Conservation (phyloP, 2,329 filamentous ascomycete species). For the Fusarium sterilihyphosum region DNA sequence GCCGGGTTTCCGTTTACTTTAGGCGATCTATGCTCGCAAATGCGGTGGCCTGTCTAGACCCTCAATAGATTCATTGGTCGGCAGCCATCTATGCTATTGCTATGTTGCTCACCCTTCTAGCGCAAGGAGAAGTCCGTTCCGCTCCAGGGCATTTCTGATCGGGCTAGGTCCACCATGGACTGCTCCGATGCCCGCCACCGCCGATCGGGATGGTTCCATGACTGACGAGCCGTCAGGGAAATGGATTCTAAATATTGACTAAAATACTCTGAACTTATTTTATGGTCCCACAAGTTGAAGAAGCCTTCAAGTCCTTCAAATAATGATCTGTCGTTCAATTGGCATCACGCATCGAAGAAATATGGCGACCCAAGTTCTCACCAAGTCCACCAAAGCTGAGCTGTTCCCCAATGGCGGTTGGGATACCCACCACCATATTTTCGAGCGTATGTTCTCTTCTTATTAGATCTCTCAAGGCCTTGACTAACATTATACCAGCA, state of each 20-base stretch:
- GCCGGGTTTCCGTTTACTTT: not conserved
- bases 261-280: not conserved
- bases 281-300: not conserved
- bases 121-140: not conserved
- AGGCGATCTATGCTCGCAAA: not conserved
- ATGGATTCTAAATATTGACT: accelerated
- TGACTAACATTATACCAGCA: not conserved
- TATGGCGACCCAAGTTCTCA: not conserved
- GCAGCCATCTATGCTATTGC: not conserved
- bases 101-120: too few species aligned
- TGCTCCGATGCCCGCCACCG: not conserved
- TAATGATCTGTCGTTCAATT: not conserved
- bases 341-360: not conserved
- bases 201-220: not conserved
- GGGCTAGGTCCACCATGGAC: not conserved
- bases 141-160: not conserved
- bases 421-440: not conserved
- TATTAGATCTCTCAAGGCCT: accelerated
- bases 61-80: accelerated
- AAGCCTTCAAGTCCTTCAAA: not conserved
- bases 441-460: not conserved
- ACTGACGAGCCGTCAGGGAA: accelerated
- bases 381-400: not conserved
- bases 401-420: not conserved
- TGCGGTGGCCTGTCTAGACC: accelerated